Base-by-base conservation (phyloP, 345 rosid genomes). In the Pistacia integerrima region DNA sequence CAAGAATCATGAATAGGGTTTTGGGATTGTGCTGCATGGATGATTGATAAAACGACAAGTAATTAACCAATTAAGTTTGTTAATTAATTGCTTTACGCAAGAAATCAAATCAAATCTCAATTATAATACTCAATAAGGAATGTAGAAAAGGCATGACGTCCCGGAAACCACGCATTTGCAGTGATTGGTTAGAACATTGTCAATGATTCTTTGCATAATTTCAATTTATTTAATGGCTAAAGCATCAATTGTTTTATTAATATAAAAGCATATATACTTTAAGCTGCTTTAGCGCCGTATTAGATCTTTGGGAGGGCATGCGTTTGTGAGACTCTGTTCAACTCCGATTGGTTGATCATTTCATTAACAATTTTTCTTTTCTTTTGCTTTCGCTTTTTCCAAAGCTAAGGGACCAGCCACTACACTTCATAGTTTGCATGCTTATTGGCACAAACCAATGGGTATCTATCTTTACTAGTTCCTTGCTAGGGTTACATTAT, bases 221-320 rank as follows among this genome's bases (percentile, higher is more conserved):
- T 69, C 73, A 57, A 22, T 57, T 56, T 30, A 5, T 41, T 41
- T 41, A 5, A 7, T 41, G 46, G 46, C 6, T 41, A 41, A 41
- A 41, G 46, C 46, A 41, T 41, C 46, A 1, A 7, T 67, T 68
- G 33, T 28, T 74, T 70, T 75, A 82, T 73, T 70, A 80, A 80
- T 76, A 1, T n/a, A 85, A 85, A 85, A 86, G 91, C 87, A 88
- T 77, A 75, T 84, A 79, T 85, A 82, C 89, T 88, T 88, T 84
- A 85, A 70, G 77, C 69, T 64, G 82, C 83, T 79, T 81, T 85
- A 57, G 67, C 82, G 72, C 77, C 84, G 84, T 52, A 78, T 84
- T 75, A 61, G 65, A 78, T 74, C 78, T 79, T 79, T 78, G 70
- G 72, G 76, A 65, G 74, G 36, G 52, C 81, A 79, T 60, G 76